Conservation (phyloP, 768 basidiomycete species). For the Pholiota conissans region DNA sequence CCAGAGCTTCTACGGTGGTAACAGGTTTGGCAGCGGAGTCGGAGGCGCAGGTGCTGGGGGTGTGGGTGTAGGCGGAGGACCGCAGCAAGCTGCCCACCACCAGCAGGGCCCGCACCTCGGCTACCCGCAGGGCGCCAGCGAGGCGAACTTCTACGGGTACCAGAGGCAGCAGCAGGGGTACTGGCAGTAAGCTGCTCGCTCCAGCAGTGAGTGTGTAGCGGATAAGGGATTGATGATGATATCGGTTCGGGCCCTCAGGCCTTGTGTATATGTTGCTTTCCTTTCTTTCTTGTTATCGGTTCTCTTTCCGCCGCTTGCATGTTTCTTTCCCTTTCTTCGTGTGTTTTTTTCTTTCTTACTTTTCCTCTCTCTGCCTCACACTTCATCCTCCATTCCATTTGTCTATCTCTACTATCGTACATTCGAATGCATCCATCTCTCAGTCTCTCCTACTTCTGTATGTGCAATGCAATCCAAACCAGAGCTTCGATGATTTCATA, state of each 20-base stretch:
- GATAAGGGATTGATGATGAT: too few species aligned
- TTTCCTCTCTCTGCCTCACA: slow-evolving; percentile 2
- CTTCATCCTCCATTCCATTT: slow-evolving; percentile 14
- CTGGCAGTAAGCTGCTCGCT: slow-evolving; percentile 52
- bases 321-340: neutral
- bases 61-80: slow-evolving; percentile 37
- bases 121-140: slow-evolving; percentile 65
- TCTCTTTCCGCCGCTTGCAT: neutral
- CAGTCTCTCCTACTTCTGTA: slow-evolving; percentile 16
- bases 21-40: slow-evolving; percentile 40
- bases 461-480: slow-evolving; percentile 20
- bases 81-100: slow-evolving; percentile 36
- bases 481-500: slow-evolving; percentile 14
- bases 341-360: slow-evolving; percentile 3
- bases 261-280: neutral
- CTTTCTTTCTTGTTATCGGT: neutral
- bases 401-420: slow-evolving; percentile 19
- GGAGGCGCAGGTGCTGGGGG: slow-evolving; percentile 32
- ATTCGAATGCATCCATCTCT: slow-evolving; percentile 20
- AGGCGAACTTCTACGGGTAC: slow-evolving; percentile 72
- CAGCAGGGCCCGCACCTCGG: slow-evolving; percentile 54
- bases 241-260: too few species aligned
- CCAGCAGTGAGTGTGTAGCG: neutral
- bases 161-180: slow-evolving; percentile 64
- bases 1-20: slow-evolving; percentile 45